A percentile compares a stretch with the other conserved stretches of the same genome.
Conservation (phyloP, 1,284 basidiomycete genomes). For the Termitomyces sp. region DNA sequence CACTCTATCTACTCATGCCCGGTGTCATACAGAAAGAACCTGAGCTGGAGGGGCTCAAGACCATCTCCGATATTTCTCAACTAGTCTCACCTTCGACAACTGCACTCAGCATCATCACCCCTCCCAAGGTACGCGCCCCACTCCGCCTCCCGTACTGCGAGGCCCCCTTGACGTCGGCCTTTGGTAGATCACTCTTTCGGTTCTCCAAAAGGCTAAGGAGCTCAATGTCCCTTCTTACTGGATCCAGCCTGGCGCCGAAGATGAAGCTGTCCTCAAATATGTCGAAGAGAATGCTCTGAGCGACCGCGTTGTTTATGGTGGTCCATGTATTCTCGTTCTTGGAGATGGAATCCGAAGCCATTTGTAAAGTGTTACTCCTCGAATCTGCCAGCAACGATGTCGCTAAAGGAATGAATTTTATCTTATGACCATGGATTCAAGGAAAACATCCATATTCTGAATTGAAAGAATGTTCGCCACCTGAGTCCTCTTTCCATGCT, state of each 20-base stretch:
- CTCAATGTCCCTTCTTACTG: conserved; percentile 66
- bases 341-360: conserved; percentile 49
- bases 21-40: conserved; percentile 46
- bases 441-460: conserved; percentile 2
- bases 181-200: conserved; percentile 57
- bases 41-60: conserved; percentile 58
- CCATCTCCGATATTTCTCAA: conserved; percentile 49
- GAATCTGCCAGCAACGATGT: background rate
- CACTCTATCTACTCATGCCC: background rate
- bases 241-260: conserved; percentile 83
- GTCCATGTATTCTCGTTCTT: conserved; percentile 68
- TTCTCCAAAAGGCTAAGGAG: conserved; percentile 62
- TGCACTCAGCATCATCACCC: conserved; percentile 76
- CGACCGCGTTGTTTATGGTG: conserved; percentile 66
- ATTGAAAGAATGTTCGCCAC: conserved; percentile 5
- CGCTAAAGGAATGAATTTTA: background rate
- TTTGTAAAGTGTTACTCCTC: conserved; percentile 7
- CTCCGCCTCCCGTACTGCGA: background rate
- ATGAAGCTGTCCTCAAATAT: conserved; percentile 41
- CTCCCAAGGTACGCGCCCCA: conserved; percentile 48
- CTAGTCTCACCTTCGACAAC: conserved; percentile 65
- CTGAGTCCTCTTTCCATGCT: background rate
- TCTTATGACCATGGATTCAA: conserved; percentile 12
- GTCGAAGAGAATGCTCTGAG: conserved; percentile 47
- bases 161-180: background rate